Conservation (phyloP, 73 alveolate genomes). For the Paramecium sonneborni region DNA sequence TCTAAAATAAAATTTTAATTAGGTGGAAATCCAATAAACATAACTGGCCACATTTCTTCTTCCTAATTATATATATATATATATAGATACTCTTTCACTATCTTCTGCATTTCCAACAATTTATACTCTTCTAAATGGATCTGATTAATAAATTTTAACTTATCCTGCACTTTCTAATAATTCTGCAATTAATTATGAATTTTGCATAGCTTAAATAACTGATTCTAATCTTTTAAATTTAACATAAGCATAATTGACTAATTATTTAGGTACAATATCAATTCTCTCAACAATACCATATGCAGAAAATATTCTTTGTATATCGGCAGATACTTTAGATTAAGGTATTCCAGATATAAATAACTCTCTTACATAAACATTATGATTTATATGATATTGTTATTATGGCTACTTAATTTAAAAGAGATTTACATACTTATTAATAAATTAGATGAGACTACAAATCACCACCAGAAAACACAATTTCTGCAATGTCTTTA, state of each 20-base stretch:
- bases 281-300: conserved; percentile 42
- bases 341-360: conserved; percentile 55
- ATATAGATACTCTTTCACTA: background rate
- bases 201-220: background rate
- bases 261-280: conserved; percentile 22
- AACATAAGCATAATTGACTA: conserved; percentile 51
- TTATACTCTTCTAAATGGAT: conserved; percentile 47
- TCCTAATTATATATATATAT: background rate
- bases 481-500: background rate
- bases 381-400: background rate
- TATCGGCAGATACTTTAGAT: background rate
- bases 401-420: background rate
- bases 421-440: background rate
- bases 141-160: conserved; percentile 37
- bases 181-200: background rate
- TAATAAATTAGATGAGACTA: background rate
- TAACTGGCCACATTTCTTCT: conserved; percentile 43
- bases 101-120: conserved; percentile 57
- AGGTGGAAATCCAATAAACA: conserved; percentile 50
- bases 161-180: conserved; percentile 41
- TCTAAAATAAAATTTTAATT: background rate
- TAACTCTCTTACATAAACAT: conserved; percentile 17
- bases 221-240: conserved; percentile 40
- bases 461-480: conserved; percentile 6
- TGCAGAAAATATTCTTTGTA: conserved; percentile 23